Base-by-base conservation (phyloP, 768 basidiomycete genomes). In the Exsudoporus frostii region DNA sequence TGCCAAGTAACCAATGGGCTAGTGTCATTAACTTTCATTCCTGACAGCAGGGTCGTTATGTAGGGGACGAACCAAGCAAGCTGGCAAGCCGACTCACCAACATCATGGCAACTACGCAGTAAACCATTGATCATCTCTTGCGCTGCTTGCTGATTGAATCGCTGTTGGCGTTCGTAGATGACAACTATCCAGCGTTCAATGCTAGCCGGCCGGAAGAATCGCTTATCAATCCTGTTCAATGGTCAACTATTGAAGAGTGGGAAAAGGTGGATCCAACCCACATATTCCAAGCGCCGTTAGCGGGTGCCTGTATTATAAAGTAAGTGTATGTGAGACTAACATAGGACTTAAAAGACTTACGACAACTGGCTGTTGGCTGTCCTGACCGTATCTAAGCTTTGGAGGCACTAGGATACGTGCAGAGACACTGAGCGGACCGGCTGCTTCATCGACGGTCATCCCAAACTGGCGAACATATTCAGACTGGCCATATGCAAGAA, bases 281-380 rank as follows among this genome's bases (percentile, higher is more conserved):
- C 90, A 91, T 88, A 53, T 91, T 92, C 90, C 90, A 92, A 0
- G 81, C 70, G 5, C 90, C 90, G 49, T 89, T 82, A 7, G 66
- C 72, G 0, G 88, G 88, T 33, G 64, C 68, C 85, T 88, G 54
- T 14, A 45, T 37, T 39, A 24, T 34, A 5, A 34, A 56, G 27
- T 60, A 48, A 60, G 27, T 17, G 6, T 5, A 17, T 1, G 9
- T n/a, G 11, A 54, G 4, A 37, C n/a, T 19, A 43, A 7, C 13
- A 32, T 27, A 51, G 38, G 27, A 44, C 2, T 48, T 11, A 48
- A 33, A n/a, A 20, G 39, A 48, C 83, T 59, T 57, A 86, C 86
- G 17, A 88, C 81, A 8, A 77, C 83, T 8, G 72, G 70, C 58
- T 83, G 80, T 14, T 72, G 78, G 54, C 81, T 82, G 14, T 76